Base-by-base conservation (phyloP, 495 filamentous ascomycete genomes). In the Lichina pygmaea region DNA sequence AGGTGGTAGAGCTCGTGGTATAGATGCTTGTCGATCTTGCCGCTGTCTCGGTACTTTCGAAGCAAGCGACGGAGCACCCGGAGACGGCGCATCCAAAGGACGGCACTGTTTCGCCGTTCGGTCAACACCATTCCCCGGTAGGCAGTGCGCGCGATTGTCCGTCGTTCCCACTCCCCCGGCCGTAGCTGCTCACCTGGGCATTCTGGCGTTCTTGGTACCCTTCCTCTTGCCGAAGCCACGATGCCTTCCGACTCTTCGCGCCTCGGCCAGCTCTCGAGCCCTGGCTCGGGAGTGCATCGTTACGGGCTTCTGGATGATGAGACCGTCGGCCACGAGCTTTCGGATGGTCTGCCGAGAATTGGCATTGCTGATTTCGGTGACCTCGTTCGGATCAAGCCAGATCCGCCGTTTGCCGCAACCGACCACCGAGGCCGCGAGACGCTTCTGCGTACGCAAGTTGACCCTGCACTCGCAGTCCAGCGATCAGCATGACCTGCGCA, bases 21-120 rank as follows among this genome's bases (percentile, higher is more conserved):
- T 45, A 99, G 85, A 72, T 99, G 91, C 76, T 99, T 99, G 72
- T 99, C 89, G 66, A 99, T 99, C 80, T 99, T 99, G 66, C 89
- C 89, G 59, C 77, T 76, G 62, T 85, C 86, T 67, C 89, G 89
- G 73, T 99, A 99, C 70, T 94, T 93, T 71, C 93, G 86, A 54
- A 99, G 75, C 42, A 99, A 80, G 64, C 89, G 86, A 58, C 89
- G 86, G 67, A 99, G 85, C 55, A 95, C 84, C 66, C 89, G 85
- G 64, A 91, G 89, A 63, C 91, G 86, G 65, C 89, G 84, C 89
- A 99, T 99, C 89, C 89, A 99, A 62, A 95, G 70, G 59, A 99
- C 75, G 66, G 91, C 78, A 62, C 81, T 91, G 59, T 64, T 52
- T 7, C 50, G 53, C n/a, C 7, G 13, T 15, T 6, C 2, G 38